Percentiles rank a stretch among this genome's conserved stretches.
Conservation (phyloP, 768 basidiomycete genomes). For the Porphyrellus cyaneotinctus region DNA sequence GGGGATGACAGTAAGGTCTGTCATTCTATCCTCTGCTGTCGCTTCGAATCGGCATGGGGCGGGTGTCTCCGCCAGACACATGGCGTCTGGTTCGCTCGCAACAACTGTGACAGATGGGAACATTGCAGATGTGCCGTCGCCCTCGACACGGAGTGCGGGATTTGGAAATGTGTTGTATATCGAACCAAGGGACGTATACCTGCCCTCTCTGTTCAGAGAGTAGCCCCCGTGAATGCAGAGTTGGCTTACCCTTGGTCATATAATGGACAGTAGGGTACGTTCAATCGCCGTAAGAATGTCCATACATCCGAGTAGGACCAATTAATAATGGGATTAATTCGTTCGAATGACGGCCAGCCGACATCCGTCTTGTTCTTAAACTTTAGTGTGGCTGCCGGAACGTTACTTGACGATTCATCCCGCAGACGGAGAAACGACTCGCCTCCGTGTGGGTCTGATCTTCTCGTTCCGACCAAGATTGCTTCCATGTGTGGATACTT, state of each 20-base stretch:
- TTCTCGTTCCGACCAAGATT: constrained; percentile 84
- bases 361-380: constrained; percentile 79
- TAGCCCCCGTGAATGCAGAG: not conserved
- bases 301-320: constrained; percentile 92
- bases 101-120: constrained; percentile 22
- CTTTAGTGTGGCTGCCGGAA: constrained; percentile 58
- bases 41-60: no score
- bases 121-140: constrained; percentile 5
- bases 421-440: constrained; percentile 26
- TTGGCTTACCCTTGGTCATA: constrained; percentile 84
- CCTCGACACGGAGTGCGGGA: constrained; percentile 59
- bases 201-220: constrained; percentile 27
- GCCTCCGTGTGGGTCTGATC: constrained; percentile 94
- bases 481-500: constrained; percentile 65
- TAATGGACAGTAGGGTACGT: constrained; percentile 81
- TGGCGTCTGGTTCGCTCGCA: constrained; percentile 16
- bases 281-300: constrained; percentile 70
- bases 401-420: not conserved
- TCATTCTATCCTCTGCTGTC: no score
- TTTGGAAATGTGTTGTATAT: constrained; percentile 94
- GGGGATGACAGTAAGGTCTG: constrained; percentile 17
- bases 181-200: constrained; percentile 97
- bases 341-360: constrained; percentile 85
- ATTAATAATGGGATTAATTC: constrained; percentile 93
- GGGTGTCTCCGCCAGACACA: constrained; percentile 15